Evolutionary conservation across 805 yeast genomes (phyloP).

Genomic region (Yamadazyma sp.): DNA sequence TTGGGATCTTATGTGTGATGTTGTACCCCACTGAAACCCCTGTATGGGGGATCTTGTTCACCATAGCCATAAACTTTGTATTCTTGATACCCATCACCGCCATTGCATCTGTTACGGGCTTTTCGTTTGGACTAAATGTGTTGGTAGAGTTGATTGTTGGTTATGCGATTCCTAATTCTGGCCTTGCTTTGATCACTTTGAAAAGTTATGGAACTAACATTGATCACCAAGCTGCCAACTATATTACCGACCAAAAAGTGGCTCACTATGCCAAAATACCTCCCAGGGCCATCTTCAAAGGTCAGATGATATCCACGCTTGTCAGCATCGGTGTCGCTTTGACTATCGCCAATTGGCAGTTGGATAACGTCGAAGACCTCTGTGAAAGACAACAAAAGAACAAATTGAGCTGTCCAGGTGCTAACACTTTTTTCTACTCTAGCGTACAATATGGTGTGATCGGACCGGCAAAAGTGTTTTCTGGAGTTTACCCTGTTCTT

Average conservation of each 20-base stretch:
- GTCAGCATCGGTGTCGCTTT: constrained; percentile 35
- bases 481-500: constrained; percentile 52
- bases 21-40: constrained; percentile 57
- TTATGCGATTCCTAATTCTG: constrained; percentile 58
- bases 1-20: constrained; percentile 45
- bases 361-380: constrained; percentile 33
- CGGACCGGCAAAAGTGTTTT: constrained; percentile 60
- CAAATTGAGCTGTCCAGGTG: constrained; percentile 42
- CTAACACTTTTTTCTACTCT: constrained; percentile 51
- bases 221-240: constrained; percentile 63
- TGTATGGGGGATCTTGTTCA: constrained; percentile 61
- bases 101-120: constrained; percentile 61
- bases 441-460: constrained; percentile 56
- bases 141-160: constrained; percentile 65
- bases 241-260: constrained; percentile 43
- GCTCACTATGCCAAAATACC: constrained; percentile 63
- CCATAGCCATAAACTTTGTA: constrained; percentile 52
- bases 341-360: constrained; percentile 40
- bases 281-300: constrained; percentile 58
- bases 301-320: constrained; percentile 39
- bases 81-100: constrained; percentile 63
- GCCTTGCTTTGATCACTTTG: constrained; percentile 56
- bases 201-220: constrained; percentile 52
- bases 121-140: constrained; percentile 58
- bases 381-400: constrained; percentile 38